phyloP scores from a whole-genome alignment of 306 rosid genomes.

The Cucurbita moschata region DNA sequence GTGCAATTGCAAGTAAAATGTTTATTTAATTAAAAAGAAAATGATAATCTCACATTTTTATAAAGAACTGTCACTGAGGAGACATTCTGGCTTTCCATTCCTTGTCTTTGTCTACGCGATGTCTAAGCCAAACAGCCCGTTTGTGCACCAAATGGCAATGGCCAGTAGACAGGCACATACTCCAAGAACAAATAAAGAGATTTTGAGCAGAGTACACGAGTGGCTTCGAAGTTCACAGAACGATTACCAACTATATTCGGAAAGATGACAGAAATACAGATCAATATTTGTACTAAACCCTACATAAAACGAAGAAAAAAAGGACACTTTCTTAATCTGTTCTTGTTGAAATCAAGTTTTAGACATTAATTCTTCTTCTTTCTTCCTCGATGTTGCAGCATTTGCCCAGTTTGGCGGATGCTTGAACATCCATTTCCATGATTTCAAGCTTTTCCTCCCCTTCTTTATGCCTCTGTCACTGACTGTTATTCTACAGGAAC shows the following conservation, averaged over 20 bases:
- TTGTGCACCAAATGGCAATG: not conserved
- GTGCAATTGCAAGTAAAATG: not conserved
- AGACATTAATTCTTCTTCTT: conserved; percentile 42
- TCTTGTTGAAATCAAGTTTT: conserved; percentile 23
- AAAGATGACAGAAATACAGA: not conserved
- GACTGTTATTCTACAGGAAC: conserved; percentile 78
- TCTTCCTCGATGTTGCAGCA: conserved; percentile 32
- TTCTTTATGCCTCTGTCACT: conserved; percentile 62
- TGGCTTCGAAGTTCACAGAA: not conserved
- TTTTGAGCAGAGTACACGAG: not conserved
- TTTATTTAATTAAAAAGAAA: not conserved
- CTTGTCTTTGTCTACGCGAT: not conserved
- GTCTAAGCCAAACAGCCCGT: not conserved
- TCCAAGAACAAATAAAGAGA: not conserved
- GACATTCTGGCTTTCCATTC: not conserved
- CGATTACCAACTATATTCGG: not conserved
- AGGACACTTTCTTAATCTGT: not conserved
- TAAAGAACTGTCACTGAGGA: not conserved
- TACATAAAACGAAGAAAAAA: not conserved
- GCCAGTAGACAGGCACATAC: not conserved
- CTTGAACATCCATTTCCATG: conserved; percentile 87
- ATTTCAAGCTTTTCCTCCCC: conserved; percentile 66
- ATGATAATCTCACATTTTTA: not conserved
- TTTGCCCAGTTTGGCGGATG: conserved; percentile 43
- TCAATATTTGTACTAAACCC: not conserved